phyloP scores from a whole-genome alignment of 2,329 filamentous ascomycete species.

The Talaromyces islandicus region DNA sequence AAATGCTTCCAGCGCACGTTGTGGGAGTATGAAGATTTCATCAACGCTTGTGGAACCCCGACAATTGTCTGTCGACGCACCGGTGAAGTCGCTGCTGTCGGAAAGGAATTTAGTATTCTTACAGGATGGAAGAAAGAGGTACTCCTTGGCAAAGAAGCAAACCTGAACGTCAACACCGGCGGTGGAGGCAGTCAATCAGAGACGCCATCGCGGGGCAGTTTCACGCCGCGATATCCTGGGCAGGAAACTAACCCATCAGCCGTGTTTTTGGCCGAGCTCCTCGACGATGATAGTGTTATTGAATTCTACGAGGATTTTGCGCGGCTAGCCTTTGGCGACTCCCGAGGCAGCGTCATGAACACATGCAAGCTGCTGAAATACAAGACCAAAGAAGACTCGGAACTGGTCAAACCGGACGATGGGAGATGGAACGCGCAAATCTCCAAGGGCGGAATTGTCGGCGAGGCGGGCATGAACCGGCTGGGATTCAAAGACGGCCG shows the following conservation, averaged over 20 bases:
- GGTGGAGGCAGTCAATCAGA: slow-evolving; percentile 19
- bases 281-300: slow-evolving; percentile 89
- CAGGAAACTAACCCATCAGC: slow-evolving; percentile 54
- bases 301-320: slow-evolving; percentile 97
- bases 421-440: slow-evolving; percentile 40
- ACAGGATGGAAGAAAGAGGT: slow-evolving; percentile 93
- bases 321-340: slow-evolving; percentile 85
- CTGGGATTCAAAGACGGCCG: slow-evolving; percentile 79
- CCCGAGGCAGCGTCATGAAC: slow-evolving; percentile 74
- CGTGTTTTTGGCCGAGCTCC: slow-evolving; percentile 83
- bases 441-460: slow-evolving; percentile 41
- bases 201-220: slow-evolving; percentile 27
- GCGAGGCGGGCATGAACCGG: slow-evolving; percentile 65
- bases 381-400: slow-evolving; percentile 60
- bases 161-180: slow-evolving; percentile 77
- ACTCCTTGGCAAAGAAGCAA: slow-evolving; percentile 77
- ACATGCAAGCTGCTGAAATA: slow-evolving; percentile 88
- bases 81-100: slow-evolving; percentile 89
- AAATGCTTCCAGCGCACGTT: slow-evolving; percentile 91
- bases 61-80: slow-evolving; percentile 88
- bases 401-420: slow-evolving; percentile 38
- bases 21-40: slow-evolving; percentile 88
- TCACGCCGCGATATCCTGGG: slow-evolving; percentile 43
- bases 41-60: slow-evolving; percentile 80
- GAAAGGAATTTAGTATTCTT: slow-evolving; percentile 93